A percentile compares a stretch with the other conserved stretches of the same genome.
phyloP scores from a whole-genome alignment of 2,329 filamentous ascomycete genomes.

The Sclerotinia sclerotiorum region DNA sequence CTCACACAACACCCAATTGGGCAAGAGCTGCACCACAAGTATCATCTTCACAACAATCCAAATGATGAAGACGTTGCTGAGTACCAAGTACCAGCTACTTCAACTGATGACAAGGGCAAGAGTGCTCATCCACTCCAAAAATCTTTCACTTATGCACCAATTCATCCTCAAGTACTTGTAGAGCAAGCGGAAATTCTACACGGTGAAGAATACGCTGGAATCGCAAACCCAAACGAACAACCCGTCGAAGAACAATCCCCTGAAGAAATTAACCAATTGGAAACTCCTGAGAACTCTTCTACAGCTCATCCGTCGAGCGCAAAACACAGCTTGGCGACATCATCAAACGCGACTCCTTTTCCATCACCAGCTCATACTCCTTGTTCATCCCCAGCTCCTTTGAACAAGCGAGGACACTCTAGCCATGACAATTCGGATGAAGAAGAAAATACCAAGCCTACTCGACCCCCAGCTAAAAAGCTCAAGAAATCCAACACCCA shows the following conservation, averaged over 20 bases:
- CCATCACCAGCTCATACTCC: neutral
- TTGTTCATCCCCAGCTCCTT: neutral
- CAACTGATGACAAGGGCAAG: neutral
- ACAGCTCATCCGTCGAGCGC: neutral
- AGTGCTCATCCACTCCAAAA: neutral
- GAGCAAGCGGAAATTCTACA: neutral
- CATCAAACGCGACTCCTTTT: neutral
- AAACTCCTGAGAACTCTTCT: no score
- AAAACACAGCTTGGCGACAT: neutral
- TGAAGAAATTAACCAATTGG: neutral
- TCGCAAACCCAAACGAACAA: neutral
- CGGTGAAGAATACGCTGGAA: neutral
- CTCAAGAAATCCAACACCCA: neutral
- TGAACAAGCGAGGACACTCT: conserved; percentile 4
- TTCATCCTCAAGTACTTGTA: neutral
- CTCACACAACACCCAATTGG: conserved; percentile 1
- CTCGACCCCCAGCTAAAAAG: neutral
- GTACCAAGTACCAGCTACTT: neutral
- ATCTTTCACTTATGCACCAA: neutral
- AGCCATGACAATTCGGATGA: neutral
- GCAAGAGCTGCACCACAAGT: neutral
- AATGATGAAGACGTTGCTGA: neutral
- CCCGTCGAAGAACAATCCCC: neutral
- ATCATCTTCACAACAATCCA: neutral
- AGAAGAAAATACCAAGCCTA: neutral